Evolutionary conservation across 331 rosid species (phyloP).

Genomic region (Acacia pycnantha): DNA sequence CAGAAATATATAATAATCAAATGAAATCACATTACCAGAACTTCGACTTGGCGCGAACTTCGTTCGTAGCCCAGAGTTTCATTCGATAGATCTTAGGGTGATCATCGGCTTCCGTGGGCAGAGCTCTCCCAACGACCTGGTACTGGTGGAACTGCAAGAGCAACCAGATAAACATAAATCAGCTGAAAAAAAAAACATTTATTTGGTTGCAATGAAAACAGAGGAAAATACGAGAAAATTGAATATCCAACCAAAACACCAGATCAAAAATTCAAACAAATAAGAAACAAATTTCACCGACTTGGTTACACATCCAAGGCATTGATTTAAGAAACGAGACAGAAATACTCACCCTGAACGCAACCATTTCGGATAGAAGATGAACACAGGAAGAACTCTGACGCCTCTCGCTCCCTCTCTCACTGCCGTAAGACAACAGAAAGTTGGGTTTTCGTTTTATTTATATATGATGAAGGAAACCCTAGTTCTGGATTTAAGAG

Average conservation of each 20-base stretch:
- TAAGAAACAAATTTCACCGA: neutral
- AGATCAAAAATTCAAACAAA: neutral
- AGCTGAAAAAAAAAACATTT: neutral
- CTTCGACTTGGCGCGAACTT: conserved; percentile 92
- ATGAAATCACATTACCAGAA: conserved; percentile 53
- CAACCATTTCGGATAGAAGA: conserved; percentile 45
- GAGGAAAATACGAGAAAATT: neutral
- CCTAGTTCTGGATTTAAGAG: conserved; percentile 28
- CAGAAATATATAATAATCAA: neutral
- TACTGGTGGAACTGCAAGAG: conserved; percentile 72
- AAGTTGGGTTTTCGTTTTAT: conserved; percentile 23
- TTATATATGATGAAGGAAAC: conserved; percentile 43
- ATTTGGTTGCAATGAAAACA: neutral
- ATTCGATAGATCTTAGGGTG: conserved; percentile 83
- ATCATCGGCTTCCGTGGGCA: conserved; percentile 67
- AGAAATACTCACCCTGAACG: conserved; percentile 49
- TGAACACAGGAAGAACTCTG: neutral
- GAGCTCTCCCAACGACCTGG: conserved; percentile 88
- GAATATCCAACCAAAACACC: neutral
- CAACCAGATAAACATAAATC: neutral
- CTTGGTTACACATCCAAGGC: neutral
- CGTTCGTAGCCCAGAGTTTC: conserved; percentile 94
- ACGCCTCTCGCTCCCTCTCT: conserved; percentile 6
- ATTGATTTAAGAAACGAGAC: neutral
- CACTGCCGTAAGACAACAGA: neutral